Percentiles rank a stretch among this genome's conserved stretches.
Conservation (phyloP, 768 basidiomycete genomes). For the Terana coerulea region DNA sequence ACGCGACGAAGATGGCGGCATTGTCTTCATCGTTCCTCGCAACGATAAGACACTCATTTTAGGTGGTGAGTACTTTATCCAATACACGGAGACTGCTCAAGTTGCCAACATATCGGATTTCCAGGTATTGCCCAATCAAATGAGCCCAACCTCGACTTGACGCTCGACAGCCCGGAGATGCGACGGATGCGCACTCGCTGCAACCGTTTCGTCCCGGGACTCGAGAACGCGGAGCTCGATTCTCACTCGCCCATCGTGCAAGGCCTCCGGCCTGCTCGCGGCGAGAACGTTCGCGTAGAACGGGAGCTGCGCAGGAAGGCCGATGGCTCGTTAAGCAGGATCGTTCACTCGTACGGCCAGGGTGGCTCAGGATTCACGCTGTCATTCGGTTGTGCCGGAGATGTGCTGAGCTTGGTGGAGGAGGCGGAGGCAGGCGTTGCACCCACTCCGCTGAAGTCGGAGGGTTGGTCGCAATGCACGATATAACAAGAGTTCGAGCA, state of each 20-base stretch:
- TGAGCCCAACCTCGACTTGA: constrained; percentile 17
- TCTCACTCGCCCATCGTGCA: constrained; percentile 16
- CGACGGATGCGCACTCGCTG: constrained; percentile 16
- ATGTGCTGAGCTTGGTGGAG: constrained; percentile 17
- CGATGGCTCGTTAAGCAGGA: constrained; percentile 15
- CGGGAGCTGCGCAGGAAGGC: constrained; percentile 13
- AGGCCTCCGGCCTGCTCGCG: constrained; percentile 16
- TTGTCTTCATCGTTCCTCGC: constrained; percentile 28
- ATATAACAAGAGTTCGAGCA: no score
- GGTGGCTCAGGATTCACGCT: constrained; percentile 21
- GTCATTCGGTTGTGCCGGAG: constrained; percentile 22
- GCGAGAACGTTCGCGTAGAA: constrained; percentile 18
- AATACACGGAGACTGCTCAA: neutral
- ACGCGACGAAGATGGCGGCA: constrained; percentile 27
- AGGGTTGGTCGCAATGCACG: no score
- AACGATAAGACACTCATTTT: constrained; percentile 34
- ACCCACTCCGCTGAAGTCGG: no score
- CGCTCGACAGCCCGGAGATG: constrained; percentile 18
- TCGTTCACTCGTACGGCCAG: constrained; percentile 22
- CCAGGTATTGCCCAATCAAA: constrained; percentile 19
- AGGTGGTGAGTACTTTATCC: constrained; percentile 12
- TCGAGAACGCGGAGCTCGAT: constrained; percentile 15
- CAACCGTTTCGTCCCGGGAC: constrained; percentile 18
- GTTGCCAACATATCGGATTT: no score
- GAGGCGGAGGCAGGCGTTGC: no score